Evolutionary conservation across 805 yeast species (phyloP).

Genomic region (Spathaspora arborariae): DNA sequence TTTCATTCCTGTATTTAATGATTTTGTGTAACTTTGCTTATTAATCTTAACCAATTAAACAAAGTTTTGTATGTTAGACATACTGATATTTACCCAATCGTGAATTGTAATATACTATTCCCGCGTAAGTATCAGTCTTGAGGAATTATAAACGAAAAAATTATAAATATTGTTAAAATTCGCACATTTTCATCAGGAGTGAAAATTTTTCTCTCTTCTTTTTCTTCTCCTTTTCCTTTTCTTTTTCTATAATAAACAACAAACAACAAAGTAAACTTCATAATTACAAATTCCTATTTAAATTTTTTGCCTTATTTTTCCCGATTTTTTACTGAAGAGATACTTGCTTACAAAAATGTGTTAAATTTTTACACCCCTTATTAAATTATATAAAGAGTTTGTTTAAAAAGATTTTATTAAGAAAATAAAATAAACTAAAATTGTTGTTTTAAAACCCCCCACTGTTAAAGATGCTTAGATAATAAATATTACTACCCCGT

Average conservation of each 20-base stretch:
- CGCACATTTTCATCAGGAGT: no score
- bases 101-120: background rate
- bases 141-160: background rate
- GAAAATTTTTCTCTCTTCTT: constrained; percentile 2
- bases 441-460: constrained; percentile 11
- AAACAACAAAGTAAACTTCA: background rate
- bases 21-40: background rate
- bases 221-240: background rate
- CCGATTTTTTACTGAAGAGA: constrained; percentile 1
- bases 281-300: background rate
- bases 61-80: background rate
- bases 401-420: constrained; percentile 4
- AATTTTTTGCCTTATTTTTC: constrained; percentile 4
- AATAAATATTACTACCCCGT: constrained; percentile 20
- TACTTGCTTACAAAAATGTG: constrained; percentile 20
- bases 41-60: background rate
- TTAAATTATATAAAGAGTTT: constrained; percentile 5
- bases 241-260: background rate
- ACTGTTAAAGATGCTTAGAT: constrained; percentile 30
- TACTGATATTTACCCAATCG: background rate
- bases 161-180: background rate
- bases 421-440: constrained; percentile 1
- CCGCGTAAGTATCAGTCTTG: background rate
- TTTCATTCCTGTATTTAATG: background rate
- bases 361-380: constrained; percentile 21